Base-by-base conservation (phyloP, 2,329 filamentous ascomycete genomes). In the Xylariaceae sp. region DNA sequence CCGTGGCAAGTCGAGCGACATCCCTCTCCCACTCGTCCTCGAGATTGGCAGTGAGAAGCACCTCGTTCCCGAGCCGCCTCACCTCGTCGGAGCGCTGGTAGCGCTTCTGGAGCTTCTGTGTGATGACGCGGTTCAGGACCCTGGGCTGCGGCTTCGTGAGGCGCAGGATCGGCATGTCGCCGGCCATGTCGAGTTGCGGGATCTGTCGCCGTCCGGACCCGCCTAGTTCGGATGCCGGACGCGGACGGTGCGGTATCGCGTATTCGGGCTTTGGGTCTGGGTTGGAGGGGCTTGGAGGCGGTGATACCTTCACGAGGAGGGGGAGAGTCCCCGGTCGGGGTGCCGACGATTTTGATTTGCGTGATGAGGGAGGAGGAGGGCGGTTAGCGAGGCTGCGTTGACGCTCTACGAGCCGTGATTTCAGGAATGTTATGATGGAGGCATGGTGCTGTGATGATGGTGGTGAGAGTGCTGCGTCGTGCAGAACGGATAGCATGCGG, bases 141-240 rank as follows among this genome's bases (percentile, higher is more conserved):
- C 70, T 68, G 2, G 87, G 82, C 70, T 92, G 87, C 4, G 87
- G 86, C 70, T 89, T 90, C 60, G 76, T 80, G 40, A 88, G 73
- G 31, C 90, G 84, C 24, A 94, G 71, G 66, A 92, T 88, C 0
- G 88, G 84, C 21, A 87, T 73, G 23, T 79, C 79, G 36, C 79
- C 77, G 2, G 86, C 79, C 3, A 82, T 79, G 28, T 82, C 75
- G 1, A 91, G 68, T 1, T 75, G 74, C 1, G 90, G 90, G 2
- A 91, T 78, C 41, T 82, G 78, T 19, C 88, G 81, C 12, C 66
- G 66, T 1, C 71, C 72, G 6, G 73, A 74, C 8, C 81, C 82
- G 11, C 74, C 73, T 1, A 90, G 75, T 19, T 76, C 69, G 2
- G 74, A 65, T 2, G 76, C 74, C 0, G 85, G 85, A 0, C 76